Base-by-base conservation (phyloP, 73 alveolate genomes). In the Paramecium sonneborni region DNA sequence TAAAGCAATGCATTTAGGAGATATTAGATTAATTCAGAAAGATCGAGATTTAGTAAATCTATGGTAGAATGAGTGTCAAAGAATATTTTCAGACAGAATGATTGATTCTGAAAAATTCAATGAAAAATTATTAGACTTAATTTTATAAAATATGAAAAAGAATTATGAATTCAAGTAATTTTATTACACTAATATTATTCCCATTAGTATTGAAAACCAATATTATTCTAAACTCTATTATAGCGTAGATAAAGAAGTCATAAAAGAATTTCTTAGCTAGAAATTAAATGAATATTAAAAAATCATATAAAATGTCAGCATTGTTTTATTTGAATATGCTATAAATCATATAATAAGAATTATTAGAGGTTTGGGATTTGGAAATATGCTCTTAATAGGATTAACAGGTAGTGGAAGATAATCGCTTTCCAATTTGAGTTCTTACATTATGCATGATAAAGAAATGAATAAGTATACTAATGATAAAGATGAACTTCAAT, bases 11-110 rank as follows among this genome's bases (percentile, higher is more conserved):
- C 92, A 97, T 57, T 94, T 93, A 67, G 92, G 84, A 30, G 84
- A 62, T 41, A 89, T 88, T 14, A 94, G 94, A 41, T 84, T 92
- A 14, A 85, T 85, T 26, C 57, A 76, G 20, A 93, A 85, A 69
- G 85, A 93, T 24, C 88, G 94, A 43, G 96, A 95, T 57, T 82
- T 97, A 9, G 92, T 98, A 14, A 95, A 95, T 93, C 90, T 97
- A 11, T 98, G 99, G 99, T 97, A 93, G n/a, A 99, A 98, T 87
- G 99, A 98, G 92, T 96, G 98, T 30, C 92, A 85, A 55, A 94
- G 99, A 57, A 99, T 98, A 32, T 97, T 96, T 93, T 82, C 93
- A 82, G 99, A 97, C 85, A 93, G 99, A 86, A 79, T 96, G 23
- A 92, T 93, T 56, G 86, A 88, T 95, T 95, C 57, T 84, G 88